A percentile compares a stretch with the other conserved stretches of the same genome.
phyloP scores from a whole-genome alignment of 202 grass and related monocot genomes.

The Zizania palustris region DNA sequence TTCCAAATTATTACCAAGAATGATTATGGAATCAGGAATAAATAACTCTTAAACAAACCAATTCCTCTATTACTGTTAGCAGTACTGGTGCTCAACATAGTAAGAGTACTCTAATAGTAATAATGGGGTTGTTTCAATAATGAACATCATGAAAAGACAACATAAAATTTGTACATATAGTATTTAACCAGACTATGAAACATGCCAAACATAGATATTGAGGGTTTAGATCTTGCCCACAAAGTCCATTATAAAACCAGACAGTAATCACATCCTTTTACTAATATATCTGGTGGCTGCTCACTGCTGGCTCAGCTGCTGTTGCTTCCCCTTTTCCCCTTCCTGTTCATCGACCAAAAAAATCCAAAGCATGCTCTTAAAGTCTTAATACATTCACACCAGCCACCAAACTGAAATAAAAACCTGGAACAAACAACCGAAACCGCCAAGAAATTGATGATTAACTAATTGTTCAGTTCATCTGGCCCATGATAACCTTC shows the following conservation, averaged over 20 bases:
- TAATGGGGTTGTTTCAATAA: neutral
- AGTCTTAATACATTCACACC: neutral
- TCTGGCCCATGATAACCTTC: neutral
- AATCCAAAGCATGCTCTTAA: neutral
- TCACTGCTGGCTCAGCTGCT: neutral
- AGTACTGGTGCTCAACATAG: neutral
- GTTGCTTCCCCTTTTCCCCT: neutral
- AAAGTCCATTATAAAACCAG: neutral
- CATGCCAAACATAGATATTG: neutral
- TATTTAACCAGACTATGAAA: neutral
- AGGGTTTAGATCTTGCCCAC: neutral
- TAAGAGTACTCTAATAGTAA: neutral
- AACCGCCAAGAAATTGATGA: neutral
- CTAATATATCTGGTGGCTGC: no score
- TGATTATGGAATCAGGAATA: neutral
- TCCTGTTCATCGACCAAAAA: neutral
- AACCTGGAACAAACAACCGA: conserved; percentile 2
- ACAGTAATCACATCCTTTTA: no score
- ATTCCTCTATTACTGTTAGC: neutral
- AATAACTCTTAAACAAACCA: neutral
- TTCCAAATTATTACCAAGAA: neutral
- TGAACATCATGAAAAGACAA: neutral
- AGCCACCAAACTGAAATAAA: neutral
- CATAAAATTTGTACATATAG: neutral
- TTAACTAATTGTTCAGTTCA: neutral